These are phyloP conservation scores for Malus hybrid DNA, from an alignment of 331 rosid species.

Conservation along the genomic window DNA sequence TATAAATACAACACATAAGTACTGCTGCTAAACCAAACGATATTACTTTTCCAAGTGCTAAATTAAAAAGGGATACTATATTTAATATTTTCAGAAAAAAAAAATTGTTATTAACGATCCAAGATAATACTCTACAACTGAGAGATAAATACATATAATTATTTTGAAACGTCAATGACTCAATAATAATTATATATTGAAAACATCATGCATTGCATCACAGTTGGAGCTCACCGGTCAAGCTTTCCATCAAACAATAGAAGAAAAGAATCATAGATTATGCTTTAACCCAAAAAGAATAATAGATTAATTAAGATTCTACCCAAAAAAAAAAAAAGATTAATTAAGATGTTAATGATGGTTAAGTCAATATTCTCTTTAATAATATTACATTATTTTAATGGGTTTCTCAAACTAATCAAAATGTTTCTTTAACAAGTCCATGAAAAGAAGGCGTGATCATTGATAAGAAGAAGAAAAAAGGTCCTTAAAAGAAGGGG, in stretches of 20 bases:
- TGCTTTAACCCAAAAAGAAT: too few relatives aligned
- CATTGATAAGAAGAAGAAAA: background rate
- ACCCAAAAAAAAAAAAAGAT: background rate
- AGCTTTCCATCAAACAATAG: constrained; percentile 18
- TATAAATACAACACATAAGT: background rate
- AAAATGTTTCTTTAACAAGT: constrained; percentile 19
- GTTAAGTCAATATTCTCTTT: constrained; percentile 4
- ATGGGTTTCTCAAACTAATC: constrained; percentile 6
- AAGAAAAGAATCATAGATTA: constrained; percentile 11
- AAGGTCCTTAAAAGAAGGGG: background rate
- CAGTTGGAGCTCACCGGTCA: constrained; percentile 25
- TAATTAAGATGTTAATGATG: constrained; percentile 4
- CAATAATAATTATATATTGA: background rate
- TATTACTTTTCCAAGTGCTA: background rate
- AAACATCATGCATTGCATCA: constrained; percentile 1
- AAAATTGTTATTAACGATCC: too few relatives aligned
- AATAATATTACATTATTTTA: constrained; percentile 6
- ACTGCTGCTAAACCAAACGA: background rate
- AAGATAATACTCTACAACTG: too few relatives aligned
- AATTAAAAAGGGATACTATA: constrained; percentile 3
- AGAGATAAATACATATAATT: too few relatives aligned
- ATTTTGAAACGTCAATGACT: too few relatives aligned
- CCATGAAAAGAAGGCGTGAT: constrained; percentile 17
- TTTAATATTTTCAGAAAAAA: too few relatives aligned
- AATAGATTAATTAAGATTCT: background rate